These are phyloP conservation scores for Drechslerella coelobrocha DNA, from an alignment of 2,329 filamentous ascomycete species.

Conservation along the genomic window DNA sequence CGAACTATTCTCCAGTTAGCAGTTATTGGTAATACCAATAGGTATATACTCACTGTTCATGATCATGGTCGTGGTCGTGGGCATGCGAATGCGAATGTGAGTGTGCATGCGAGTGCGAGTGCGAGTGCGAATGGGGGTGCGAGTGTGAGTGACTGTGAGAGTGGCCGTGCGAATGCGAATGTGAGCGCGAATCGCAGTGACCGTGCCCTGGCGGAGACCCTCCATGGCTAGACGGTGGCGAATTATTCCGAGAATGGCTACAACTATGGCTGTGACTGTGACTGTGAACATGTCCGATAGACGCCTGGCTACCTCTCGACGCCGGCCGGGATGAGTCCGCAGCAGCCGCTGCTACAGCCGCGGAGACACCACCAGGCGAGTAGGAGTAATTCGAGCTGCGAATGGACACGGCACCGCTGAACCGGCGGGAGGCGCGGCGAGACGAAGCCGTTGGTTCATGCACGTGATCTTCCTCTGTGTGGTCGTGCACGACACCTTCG, in stretches of 20 bases:
- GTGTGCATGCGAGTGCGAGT: slow-evolving; percentile 10
- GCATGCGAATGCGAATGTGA: slow-evolving; percentile 19
- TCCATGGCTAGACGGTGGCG: background rate
- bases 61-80: slow-evolving; percentile 17
- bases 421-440: slow-evolving; percentile 30
- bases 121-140: slow-evolving; percentile 13
- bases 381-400: slow-evolving; percentile 19
- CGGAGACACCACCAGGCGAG: slow-evolving; percentile 31
- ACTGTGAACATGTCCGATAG: slow-evolving; percentile 26
- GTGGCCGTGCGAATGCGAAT: slow-evolving; percentile 13
- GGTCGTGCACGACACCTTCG: slow-evolving; percentile 39
- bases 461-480: slow-evolving; percentile 47
- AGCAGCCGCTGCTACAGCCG: slow-evolving; percentile 21
- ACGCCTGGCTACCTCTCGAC: slow-evolving; percentile 40
- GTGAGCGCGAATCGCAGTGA: slow-evolving; percentile 12
- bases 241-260: slow-evolving; percentile 10
- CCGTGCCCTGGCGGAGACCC: slow-evolving; percentile 18
- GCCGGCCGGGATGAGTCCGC: slow-evolving; percentile 17
- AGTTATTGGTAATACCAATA: background rate
- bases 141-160: background rate
- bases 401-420: slow-evolving; percentile 21
- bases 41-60: slow-evolving; percentile 21
- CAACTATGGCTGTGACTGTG: slow-evolving; percentile 13
- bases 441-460: slow-evolving; percentile 21
- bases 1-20: slow-evolving; percentile 17